Conservation (phyloP, 345 rosid species). For the Gossypium arboreum region DNA sequence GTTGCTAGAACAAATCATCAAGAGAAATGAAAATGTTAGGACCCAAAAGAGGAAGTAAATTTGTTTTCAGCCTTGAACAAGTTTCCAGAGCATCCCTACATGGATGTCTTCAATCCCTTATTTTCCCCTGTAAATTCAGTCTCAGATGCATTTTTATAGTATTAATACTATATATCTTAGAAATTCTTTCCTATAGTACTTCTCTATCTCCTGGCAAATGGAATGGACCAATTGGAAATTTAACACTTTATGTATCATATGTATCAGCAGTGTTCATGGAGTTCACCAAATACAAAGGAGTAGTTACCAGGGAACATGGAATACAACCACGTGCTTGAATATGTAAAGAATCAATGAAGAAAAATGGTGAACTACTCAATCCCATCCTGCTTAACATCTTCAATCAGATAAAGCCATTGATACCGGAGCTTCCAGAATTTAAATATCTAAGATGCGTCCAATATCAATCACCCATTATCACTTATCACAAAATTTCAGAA, state of each 20-base stretch:
- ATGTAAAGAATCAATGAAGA: neutral
- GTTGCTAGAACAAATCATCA: slow-evolving; percentile 46
- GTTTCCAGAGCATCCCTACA: neutral
- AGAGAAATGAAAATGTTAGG: neutral
- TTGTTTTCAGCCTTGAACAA: neutral
- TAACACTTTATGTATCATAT: neutral
- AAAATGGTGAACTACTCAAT: neutral
- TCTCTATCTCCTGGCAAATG: neutral
- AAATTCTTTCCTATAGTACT: neutral
- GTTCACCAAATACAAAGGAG: neutral
- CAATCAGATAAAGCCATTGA: neutral
- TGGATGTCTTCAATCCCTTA: neutral
- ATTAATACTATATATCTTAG: neutral
- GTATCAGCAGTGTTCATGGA: neutral
- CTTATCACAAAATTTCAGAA: neutral
- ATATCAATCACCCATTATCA: neutral
- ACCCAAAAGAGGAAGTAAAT: neutral
- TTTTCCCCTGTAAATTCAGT: neutral
- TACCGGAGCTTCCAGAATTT: neutral
- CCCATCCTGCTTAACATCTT: neutral
- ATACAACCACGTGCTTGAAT: neutral
- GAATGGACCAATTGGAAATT: neutral
- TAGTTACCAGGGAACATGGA: neutral
- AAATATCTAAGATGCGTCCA: neutral
- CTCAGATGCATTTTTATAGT: neutral